phyloP scores from a whole-genome alignment of 306 rosid genomes.

The Gillenia trifoliata region DNA sequence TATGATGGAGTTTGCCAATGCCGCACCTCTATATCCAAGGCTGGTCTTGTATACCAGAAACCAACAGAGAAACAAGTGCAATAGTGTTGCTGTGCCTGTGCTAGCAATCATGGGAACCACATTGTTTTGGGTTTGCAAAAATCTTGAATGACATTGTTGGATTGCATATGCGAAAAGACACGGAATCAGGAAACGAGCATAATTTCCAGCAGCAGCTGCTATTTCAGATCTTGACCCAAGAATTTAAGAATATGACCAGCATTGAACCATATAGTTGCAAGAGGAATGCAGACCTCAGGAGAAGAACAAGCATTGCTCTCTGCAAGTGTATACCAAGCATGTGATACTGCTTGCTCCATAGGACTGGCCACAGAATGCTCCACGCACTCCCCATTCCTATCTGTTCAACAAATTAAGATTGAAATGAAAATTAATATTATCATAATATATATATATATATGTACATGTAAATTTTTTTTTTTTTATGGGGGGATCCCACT shows the following conservation, averaged over 20 bases:
- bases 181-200: conserved; percentile 36
- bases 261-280: conserved; percentile 21
- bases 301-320: conserved; percentile 37
- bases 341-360: conserved; percentile 33
- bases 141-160: conserved; percentile 22
- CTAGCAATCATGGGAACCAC: conserved; percentile 28
- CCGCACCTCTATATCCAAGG: conserved; percentile 32
- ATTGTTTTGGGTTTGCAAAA: conserved; percentile 32
- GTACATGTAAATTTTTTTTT: no score
- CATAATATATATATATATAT: no score
- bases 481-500: no score
- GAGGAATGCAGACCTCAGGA: conserved; percentile 24
- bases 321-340: conserved; percentile 34
- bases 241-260: conserved; percentile 24
- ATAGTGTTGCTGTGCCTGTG: conserved; percentile 14
- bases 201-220: conserved; percentile 25
- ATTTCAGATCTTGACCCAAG: conserved; percentile 39
- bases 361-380: conserved; percentile 35
- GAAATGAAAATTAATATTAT: neutral
- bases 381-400: conserved; percentile 42
- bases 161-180: conserved; percentile 31
- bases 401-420: conserved; percentile 1
- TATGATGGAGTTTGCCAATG: conserved; percentile 30
- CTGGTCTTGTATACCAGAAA: conserved; percentile 25
- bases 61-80: conserved; percentile 30